Conservation (phyloP, 1,139 yeast species). For the Saccharomyces hybrid region DNA sequence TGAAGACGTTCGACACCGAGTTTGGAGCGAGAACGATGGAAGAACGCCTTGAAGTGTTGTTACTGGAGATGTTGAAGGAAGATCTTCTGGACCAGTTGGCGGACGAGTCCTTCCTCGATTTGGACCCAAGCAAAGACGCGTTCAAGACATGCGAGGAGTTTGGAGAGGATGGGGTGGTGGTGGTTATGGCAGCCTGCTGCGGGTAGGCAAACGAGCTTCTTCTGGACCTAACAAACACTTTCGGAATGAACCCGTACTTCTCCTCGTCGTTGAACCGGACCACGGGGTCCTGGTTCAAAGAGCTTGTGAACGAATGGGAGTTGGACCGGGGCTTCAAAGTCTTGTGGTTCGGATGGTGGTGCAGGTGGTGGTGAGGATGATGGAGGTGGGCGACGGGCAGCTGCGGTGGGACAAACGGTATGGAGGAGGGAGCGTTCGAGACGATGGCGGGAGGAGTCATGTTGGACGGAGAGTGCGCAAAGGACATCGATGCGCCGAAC, state of each 20-base stretch:
- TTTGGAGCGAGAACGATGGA: slow-evolving; percentile 4
- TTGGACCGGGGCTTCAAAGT: slow-evolving; percentile 24
- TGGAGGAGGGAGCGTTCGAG: not conserved
- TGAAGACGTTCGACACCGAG: not conserved
- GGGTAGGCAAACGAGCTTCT: slow-evolving; percentile 26
- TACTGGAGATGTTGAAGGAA: slow-evolving; percentile 3
- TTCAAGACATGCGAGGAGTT: not conserved
- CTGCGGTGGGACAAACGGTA: not conserved
- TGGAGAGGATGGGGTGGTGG: slow-evolving; percentile 2
- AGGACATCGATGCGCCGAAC: not conserved
- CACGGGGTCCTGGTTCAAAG: slow-evolving; percentile 5
- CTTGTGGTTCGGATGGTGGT: slow-evolving; percentile 5
- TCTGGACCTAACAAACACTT: slow-evolving; percentile 30
- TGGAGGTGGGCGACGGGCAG: not conserved
- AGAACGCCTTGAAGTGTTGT: slow-evolving; percentile 12
- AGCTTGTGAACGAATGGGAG: slow-evolving; percentile 23
- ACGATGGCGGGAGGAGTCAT: not conserved
- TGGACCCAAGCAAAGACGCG: not conserved
- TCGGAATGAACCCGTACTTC: slow-evolving; percentile 30
- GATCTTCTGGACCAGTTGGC: slow-evolving; percentile 9
- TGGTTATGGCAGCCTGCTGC: slow-evolving; percentile 1
- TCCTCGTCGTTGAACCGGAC: slow-evolving; percentile 21
- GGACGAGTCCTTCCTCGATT: slow-evolving; percentile 3
- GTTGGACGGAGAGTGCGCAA: not conserved
- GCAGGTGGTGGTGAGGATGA: not conserved